Evolutionary conservation across 2,329 filamentous ascomycete species (phyloP), one percentile per base, ranked within the genome.

Genomic region (Fusarium vanettenii): DNA sequence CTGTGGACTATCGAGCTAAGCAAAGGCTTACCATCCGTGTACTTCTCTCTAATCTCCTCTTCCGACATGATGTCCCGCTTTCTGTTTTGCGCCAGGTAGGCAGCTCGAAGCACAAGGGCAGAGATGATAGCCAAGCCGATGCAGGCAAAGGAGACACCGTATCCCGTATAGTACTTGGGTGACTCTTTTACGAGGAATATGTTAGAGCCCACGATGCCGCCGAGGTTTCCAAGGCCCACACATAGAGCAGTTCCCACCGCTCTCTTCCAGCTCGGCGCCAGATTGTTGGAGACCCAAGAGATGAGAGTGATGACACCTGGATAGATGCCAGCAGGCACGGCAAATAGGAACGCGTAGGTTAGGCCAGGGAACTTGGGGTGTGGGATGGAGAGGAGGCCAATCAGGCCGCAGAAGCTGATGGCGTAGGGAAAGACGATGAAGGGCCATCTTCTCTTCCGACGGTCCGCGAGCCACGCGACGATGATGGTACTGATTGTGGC

Each of bases 271-370:
- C 56, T 45, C 3, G 67, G 67, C 5, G 62, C 43, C 2, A 50
- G 25, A n/a, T 69, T 69, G n/a, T 69, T 65, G 18, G 35, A 35
- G 6, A 68, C 59, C 66, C 66, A 68, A 5, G 60, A 41, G 14
- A 68, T 29, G 6, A 64, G 52, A 3, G 29, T n/a, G 14, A 68
- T 64, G 2, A 68, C 16, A 6, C 50, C n/a, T 33, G 66, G 60
- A 25, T 68, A 68, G 5, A 68, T 31, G 9, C 66, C 60, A 9
- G n/a, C 41, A 3, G 66, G 60, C 14, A 64, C 41, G 5, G 22
- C 29, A 10, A 68, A 68, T 4, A 68, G 60, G 31, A 68, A 64
- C 1, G 60, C 66, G 25, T 68, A 68, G 11, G 66, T 68, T 7
- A 68, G 41, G 16, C 66, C 66, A 8, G 60, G 66, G 14, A 64